Conservation (phyloP, 2,329 filamentous ascomycete species). For the Epichloe gansuensis region DNA sequence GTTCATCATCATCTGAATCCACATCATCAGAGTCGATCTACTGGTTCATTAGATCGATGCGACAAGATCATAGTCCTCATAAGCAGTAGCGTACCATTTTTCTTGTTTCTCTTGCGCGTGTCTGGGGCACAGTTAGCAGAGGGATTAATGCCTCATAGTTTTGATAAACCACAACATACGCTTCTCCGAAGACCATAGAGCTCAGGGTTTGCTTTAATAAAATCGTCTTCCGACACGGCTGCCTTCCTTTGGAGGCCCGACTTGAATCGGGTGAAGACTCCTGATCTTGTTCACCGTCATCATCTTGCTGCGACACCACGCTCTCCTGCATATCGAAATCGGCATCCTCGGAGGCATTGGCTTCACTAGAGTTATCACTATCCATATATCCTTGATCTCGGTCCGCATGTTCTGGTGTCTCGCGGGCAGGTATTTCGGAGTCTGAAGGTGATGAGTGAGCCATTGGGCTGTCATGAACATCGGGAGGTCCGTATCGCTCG, state of each 20-base stretch:
- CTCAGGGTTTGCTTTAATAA: constrained; percentile 83
- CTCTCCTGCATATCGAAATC: constrained; percentile 68
- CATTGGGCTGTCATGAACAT: constrained; percentile 49
- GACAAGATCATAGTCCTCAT: not conserved
- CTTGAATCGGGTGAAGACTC: constrained; percentile 62
- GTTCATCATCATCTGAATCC: constrained; percentile 57
- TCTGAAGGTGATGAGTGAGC: constrained; percentile 31
- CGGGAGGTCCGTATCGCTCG: constrained; percentile 59
- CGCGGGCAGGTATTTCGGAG: constrained; percentile 29
- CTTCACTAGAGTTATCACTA: constrained; percentile 34
- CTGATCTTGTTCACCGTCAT: constrained; percentile 37
- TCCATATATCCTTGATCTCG: constrained; percentile 31
- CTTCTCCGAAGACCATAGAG: constrained; percentile 90
- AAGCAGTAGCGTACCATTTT: constrained; percentile 40
- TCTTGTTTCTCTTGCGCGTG: constrained; percentile 44
- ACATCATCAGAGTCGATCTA: constrained; percentile 49
- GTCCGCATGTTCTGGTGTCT: constrained; percentile 27
- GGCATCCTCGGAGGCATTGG: constrained; percentile 51
- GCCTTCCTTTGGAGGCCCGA: constrained; percentile 62
- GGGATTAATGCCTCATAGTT: constrained; percentile 15
- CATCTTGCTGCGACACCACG: constrained; percentile 30
- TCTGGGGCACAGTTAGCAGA: constrained; percentile 24
- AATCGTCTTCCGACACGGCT: constrained; percentile 61
- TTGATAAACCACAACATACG: constrained; percentile 41
- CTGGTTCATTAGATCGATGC: not conserved